Evolutionary conservation across 2,329 filamentous ascomycete species (phyloP).

Genomic region (Akanthomyces muscarius): DNA sequence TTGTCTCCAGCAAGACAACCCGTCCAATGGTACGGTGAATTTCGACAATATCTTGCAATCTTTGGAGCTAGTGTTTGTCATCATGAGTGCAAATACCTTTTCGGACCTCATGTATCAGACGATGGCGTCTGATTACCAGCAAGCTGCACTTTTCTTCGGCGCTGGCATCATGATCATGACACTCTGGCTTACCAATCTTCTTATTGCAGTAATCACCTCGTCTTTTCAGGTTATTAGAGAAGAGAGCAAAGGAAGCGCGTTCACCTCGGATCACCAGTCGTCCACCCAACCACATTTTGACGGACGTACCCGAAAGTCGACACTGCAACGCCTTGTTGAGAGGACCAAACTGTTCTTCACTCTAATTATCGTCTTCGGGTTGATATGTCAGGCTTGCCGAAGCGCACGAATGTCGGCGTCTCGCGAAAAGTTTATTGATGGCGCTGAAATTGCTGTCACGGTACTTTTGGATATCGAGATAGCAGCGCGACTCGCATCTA

Average conservation of each 20-base stretch:
- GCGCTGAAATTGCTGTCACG: slow-evolving; percentile 72
- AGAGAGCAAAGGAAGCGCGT: slow-evolving; percentile 90
- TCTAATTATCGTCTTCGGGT: slow-evolving; percentile 69
- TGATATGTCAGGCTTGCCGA: slow-evolving; percentile 74
- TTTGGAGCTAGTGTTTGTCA: slow-evolving; percentile 89
- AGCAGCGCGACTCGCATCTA: slow-evolving; percentile 66
- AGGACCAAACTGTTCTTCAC: slow-evolving; percentile 78
- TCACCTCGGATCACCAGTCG: slow-evolving; percentile 67
- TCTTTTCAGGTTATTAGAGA: slow-evolving; percentile 98
- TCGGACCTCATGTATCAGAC: slow-evolving; percentile 92
- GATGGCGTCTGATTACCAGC: slow-evolving; percentile 84
- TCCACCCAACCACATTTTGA: slow-evolving; percentile 35
- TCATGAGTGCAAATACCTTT: slow-evolving; percentile 98
- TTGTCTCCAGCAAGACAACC: slow-evolving; percentile 75
- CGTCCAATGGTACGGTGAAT: slow-evolving; percentile 79
- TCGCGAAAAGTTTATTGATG: slow-evolving; percentile 62
- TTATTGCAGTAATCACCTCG: slow-evolving; percentile 95
- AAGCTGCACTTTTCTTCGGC: slow-evolving; percentile 73
- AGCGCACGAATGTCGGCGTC: slow-evolving; percentile 68
- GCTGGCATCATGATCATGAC: slow-evolving; percentile 83
- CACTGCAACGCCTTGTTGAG: slow-evolving; percentile 67
- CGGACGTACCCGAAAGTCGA: slow-evolving; percentile 37
- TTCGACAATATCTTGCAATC: slow-evolving; percentile 95
- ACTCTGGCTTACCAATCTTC: slow-evolving; percentile 91
- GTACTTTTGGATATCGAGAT: slow-evolving; percentile 79